Percentiles rank a stretch among this genome's conserved stretches.
phyloP scores from a whole-genome alignment of 768 basidiomycete genomes.

The Candolleomyces eurysporus region DNA sequence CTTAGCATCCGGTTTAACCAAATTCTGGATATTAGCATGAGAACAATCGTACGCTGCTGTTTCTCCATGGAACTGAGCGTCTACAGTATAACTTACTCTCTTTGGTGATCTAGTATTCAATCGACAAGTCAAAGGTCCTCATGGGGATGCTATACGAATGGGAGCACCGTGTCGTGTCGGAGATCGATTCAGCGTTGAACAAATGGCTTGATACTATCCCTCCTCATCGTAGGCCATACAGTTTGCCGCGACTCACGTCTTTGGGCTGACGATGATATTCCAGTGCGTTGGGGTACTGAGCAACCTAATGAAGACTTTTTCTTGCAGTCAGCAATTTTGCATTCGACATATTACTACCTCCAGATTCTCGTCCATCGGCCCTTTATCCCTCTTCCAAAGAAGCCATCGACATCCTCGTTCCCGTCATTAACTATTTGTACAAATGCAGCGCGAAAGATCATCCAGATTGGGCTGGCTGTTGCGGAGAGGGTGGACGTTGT shows the following conservation, averaged over 20 bases:
- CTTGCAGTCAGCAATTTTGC: constrained; percentile 51
- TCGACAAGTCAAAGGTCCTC: constrained; percentile 35
- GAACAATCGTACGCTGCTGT: constrained; percentile 42
- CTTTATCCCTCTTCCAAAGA: constrained; percentile 62
- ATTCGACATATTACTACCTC: constrained; percentile 39
- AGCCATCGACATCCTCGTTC: constrained; percentile 45
- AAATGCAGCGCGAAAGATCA: constrained; percentile 76
- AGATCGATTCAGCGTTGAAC: constrained; percentile 58
- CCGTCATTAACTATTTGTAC: constrained; percentile 76
- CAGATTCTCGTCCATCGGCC: constrained; percentile 70
- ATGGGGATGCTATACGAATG: constrained; percentile 45
- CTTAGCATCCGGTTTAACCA: constrained; percentile 52
- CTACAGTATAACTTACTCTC: not conserved
- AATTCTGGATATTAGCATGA: constrained; percentile 56
- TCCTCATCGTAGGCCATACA: constrained; percentile 39
- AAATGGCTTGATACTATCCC: constrained; percentile 61
- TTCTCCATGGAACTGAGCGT: too few species aligned
- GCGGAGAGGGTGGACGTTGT: constrained; percentile 25
- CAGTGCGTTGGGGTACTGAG: constrained; percentile 38
- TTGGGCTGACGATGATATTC: not conserved
- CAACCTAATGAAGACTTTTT: constrained; percentile 32
- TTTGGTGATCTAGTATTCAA: constrained; percentile 20
- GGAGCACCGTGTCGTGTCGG: constrained; percentile 53
- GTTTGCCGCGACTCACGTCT: not conserved
- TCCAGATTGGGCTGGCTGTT: constrained; percentile 69